Percentiles rank a stretch among this genome's conserved stretches.
Evolutionary conservation across 2,329 filamentous ascomycete genomes (phyloP).

Genomic region (Claviceps capensis): DNA sequence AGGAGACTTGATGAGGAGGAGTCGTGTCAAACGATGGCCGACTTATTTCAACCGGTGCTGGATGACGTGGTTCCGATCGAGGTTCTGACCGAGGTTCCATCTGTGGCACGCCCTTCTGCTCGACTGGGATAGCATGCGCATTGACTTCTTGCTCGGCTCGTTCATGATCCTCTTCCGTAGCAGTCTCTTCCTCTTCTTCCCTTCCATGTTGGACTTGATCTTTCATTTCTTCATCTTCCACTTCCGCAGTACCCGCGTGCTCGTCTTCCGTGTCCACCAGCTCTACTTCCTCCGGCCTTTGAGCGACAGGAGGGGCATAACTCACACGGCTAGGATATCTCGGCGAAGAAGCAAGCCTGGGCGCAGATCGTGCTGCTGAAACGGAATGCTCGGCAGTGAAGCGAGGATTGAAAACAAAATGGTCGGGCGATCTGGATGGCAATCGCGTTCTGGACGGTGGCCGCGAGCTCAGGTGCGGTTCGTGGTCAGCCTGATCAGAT

Average conservation of each 20-base stretch:
- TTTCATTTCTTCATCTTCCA: slow-evolving; percentile 6
- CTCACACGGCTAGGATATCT: slow-evolving; percentile 1
- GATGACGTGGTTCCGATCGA: background rate
- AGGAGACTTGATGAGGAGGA: slow-evolving; percentile 22
- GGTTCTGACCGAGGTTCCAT: background rate
- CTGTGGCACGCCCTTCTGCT: background rate
- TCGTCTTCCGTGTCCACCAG: background rate
- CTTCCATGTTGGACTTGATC: background rate
- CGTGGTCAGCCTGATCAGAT: slow-evolving; percentile 9
- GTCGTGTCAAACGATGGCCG: slow-evolving; percentile 16
- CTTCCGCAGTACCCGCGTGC: background rate
- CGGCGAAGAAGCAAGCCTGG: background rate
- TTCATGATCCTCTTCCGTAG: background rate
- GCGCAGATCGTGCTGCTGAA: background rate
- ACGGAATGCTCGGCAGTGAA: background rate
- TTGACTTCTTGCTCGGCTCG: background rate
- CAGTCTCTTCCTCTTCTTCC: background rate
- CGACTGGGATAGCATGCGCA: background rate
- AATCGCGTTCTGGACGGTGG: background rate
- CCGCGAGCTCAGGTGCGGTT: slow-evolving; percentile 6
- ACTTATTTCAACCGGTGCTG: slow-evolving; percentile 11
- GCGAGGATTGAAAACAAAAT: background rate
- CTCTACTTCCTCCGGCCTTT: slow-evolving; percentile 1
- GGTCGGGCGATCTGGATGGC: slow-evolving; percentile 1
- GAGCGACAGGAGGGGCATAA: background rate